Percentiles rank a stretch among this genome's conserved stretches.
phyloP scores from a whole-genome alignment of 306 rosid species.

The Vachellia pachyceras region DNA sequence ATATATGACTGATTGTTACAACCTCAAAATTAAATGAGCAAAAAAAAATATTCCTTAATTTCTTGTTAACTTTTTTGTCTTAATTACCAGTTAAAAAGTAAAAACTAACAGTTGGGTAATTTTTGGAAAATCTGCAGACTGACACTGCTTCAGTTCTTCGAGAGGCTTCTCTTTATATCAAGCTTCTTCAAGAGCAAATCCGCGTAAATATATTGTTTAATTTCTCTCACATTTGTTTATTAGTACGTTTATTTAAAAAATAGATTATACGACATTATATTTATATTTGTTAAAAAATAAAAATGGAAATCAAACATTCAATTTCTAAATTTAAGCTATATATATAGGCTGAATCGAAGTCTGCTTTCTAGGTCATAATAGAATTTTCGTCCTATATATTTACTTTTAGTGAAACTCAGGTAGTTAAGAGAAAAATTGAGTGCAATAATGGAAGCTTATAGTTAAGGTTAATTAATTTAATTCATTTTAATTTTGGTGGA shows the following conservation, averaged over 20 bases:
- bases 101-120: background rate
- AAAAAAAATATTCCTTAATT: background rate
- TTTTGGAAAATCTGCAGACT: slow-evolving; percentile 58
- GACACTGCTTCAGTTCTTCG: slow-evolving; percentile 85
- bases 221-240: too few relatives aligned
- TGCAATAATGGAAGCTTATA: background rate
- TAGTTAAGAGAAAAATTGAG: background rate
- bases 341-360: background rate
- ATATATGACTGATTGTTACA: too few relatives aligned
- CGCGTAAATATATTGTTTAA: slow-evolving; percentile 46
- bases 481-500: background rate
- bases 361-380: background rate
- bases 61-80: background rate
- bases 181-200: slow-evolving; percentile 67
- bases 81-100: background rate
- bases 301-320: background rate
- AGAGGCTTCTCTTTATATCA: slow-evolving; percentile 71
- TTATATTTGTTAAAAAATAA: too few relatives aligned
- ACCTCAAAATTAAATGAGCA: too few relatives aligned
- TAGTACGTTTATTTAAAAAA: too few relatives aligned
- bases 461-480: background rate
- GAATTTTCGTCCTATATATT: background rate
- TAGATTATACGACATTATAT: too few relatives aligned
- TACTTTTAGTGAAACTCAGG: background rate
- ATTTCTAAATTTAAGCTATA: too few relatives aligned